Conservation (phyloP, 1,284 basidiomycete genomes). For the Bondarzewia mesenterica region DNA sequence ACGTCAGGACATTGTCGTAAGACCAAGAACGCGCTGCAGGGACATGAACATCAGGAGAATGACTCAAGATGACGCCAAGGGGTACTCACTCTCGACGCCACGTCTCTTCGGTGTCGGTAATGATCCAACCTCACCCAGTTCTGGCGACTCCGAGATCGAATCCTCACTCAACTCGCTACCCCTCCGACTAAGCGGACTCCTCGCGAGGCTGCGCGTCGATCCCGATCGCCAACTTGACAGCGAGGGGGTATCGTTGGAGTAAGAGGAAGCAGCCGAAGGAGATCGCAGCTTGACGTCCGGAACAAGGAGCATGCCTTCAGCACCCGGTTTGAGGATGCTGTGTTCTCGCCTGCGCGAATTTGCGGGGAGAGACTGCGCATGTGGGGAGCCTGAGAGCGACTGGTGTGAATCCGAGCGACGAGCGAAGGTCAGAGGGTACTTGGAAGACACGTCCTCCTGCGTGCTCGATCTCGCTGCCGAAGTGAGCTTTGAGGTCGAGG, state of each 20-base stretch:
- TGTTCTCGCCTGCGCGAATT: conserved; percentile 32
- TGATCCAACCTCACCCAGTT: conserved; percentile 4
- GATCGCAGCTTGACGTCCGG: conserved; percentile 47
- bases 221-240: conserved; percentile 16
- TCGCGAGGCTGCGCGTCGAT: conserved; percentile 18
- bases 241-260: conserved; percentile 18
- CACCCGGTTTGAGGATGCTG: conserved; percentile 43
- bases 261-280: conserved; percentile 21
- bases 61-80: neutral
- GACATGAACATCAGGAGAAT: conserved; percentile 11
- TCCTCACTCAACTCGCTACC: conserved; percentile 22
- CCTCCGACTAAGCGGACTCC: conserved; percentile 33
- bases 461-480: conserved; percentile 14
- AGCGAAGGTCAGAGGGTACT: conserved; percentile 44
- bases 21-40: conserved; percentile 56
- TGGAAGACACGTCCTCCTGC: conserved; percentile 39
- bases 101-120: conserved; percentile 16
- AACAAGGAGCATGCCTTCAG: conserved; percentile 58
- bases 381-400: conserved; percentile 22
- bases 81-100: conserved; percentile 23
- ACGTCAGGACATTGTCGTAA: conserved; percentile 59
- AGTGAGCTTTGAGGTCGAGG: conserved; percentile 11
- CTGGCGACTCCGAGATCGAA: conserved; percentile 1
- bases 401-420: conserved; percentile 43
- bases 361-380: conserved; percentile 25